Evolutionary conservation across 768 basidiomycete genomes (phyloP), one percentile per base, ranked within the genome.

Genomic region (Kwoniella botswanensis): DNA sequence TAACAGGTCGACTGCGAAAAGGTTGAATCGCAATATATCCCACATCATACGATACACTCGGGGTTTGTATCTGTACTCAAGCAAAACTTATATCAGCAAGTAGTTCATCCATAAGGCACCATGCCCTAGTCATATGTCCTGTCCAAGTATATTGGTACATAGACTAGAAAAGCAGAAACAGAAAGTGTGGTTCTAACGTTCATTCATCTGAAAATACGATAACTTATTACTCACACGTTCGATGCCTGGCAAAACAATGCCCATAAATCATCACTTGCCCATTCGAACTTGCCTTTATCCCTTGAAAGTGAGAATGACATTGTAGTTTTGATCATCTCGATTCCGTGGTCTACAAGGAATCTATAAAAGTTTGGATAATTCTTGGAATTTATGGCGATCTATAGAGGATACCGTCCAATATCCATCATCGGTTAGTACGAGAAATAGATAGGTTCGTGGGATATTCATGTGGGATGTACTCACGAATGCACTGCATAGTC

Each of bases 261-360:
- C 55, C 57, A 53, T 21, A 67, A 41, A 52, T 67, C 57, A n/a
- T 58, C 26, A 46, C 65, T 67, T 29, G 65, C 65, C 65, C 65
- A 67, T 59, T 67, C 65, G 21, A 67, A 67, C 59, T 44, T 46
- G 24, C 65, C 65, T 52, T 44, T 50, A 52, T 67, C 65, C 44
- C 65, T 22, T 4, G 65, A 67, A n/a, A 67, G 46, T n/a, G 65
- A 67, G 57, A 67, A 67, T 11, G 65, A 67, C 65, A 67, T 67
- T 6, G 56, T 60, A 17, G 65, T 67, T n/a, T 67, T 59, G 26
- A 58, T 35, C 44, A 67, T 10, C 10, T 67, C 56, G 46, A 67
- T 60, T 13, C 44, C 44, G 4, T 54, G 42, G n/a, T 67, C 56
- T 26, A 46, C 21, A 17, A 67, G 46, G 57, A 67, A 67, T 59